Base-by-base conservation (phyloP, 805 yeast species). In the Metschnikowia gruessii region DNA sequence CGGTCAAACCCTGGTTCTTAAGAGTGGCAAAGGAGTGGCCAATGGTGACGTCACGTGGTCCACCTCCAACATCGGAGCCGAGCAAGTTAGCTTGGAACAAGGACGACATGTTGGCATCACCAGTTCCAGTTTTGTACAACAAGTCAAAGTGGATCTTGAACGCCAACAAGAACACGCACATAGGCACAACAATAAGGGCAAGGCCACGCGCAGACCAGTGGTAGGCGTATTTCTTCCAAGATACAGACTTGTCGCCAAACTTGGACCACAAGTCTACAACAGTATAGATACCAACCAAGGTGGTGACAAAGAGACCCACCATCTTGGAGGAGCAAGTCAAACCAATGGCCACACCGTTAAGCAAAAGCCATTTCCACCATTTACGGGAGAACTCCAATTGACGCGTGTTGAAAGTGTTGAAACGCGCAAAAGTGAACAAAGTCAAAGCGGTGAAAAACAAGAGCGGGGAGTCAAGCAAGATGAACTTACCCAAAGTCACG, bases 301-400 rank as follows among this genome's bases (percentile, higher is more conserved):
- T 66, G 47, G 95, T 92, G 50, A 88, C 87, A 60, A 94, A 88
- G 46, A 92, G 76, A 58, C 99, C 99, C 48, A 94, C 98, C 96
- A 91, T 89, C 69, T 94, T 94, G 48, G 90, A 95, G 24, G 96
- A 85, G 62, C 92, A 85, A 16, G 91, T 86, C 65, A 94, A 87
- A 35, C 99, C 98, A 59, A 94, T 81, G 38, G 81, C 74, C 43
- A 89, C 69, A 54, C 99, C 99, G 8, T 96, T 86, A 48, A 86
- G 69, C 19, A 85, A 57, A 43, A 94, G 68, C 96, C 97, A 92
- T 63, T 81, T 82, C 96, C 96, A 94, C 97, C 99, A 92, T 61
- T 80, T 77, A 59, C 82, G 72, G 11, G 86, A 62, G 61, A 91
- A 88, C 30, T 72, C 70, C 42, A 68, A 62, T 13, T 60, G 53